phyloP scores from a whole-genome alignment of 805 yeast genomes.

The Yamadazyma ubonensis region DNA sequence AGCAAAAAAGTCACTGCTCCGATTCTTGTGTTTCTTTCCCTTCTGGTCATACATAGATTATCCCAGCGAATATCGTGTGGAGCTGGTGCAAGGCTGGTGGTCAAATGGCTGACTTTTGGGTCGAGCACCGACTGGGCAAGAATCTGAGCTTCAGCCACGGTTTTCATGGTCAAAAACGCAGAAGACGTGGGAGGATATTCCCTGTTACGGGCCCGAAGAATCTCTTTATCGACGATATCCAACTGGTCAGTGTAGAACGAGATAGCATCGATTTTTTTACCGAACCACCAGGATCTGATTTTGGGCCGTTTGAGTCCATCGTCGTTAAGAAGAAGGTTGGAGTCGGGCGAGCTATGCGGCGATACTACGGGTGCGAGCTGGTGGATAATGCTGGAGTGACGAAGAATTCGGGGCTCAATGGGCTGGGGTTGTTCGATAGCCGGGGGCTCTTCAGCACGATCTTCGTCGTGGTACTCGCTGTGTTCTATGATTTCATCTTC shows the following conservation, averaged over 20 bases:
- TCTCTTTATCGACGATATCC: constrained; percentile 68
- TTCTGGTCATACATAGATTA: constrained; percentile 76
- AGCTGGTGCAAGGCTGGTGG: constrained; percentile 88
- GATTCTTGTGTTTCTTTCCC: constrained; percentile 63
- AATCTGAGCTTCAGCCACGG: constrained; percentile 95
- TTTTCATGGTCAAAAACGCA: constrained; percentile 92
- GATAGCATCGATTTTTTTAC: constrained; percentile 77
- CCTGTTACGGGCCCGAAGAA: constrained; percentile 58
- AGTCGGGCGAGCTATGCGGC: constrained; percentile 7
- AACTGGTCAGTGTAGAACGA: constrained; percentile 70
- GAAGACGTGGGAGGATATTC: constrained; percentile 83
- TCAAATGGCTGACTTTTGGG: constrained; percentile 80
- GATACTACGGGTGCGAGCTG: constrained; percentile 15
- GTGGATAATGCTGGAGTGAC: constrained; percentile 23
- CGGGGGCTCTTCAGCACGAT: background rate
- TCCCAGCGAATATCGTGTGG: constrained; percentile 96
- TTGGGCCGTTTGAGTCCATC: constrained; percentile 51
- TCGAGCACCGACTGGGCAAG: constrained; percentile 93
- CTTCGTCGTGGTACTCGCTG: background rate
- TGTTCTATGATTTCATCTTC: background rate
- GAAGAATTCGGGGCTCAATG: constrained; percentile 1
- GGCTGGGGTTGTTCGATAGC: background rate
- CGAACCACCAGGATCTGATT: constrained; percentile 46
- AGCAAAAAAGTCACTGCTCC: constrained; percentile 66
- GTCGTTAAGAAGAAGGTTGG: constrained; percentile 25